Evolutionary conservation across 2,329 filamentous ascomycete species (phyloP).

Genomic region (Thielaviopsis punctulata): DNA sequence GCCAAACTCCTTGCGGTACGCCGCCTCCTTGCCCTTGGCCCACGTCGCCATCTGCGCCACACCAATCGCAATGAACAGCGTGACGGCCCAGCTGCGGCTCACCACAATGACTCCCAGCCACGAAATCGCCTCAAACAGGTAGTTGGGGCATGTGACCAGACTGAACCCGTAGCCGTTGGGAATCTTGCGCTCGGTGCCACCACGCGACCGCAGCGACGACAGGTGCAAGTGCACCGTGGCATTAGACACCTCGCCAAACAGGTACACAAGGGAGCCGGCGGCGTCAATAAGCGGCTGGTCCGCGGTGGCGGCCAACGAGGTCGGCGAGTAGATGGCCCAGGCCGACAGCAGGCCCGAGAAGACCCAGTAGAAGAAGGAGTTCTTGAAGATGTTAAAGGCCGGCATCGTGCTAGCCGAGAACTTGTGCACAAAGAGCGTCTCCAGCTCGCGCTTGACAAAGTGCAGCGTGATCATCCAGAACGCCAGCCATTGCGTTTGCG

Average conservation of each 20-base stretch:
- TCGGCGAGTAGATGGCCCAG: slow-evolving; percentile 69
- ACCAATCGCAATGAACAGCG: slow-evolving; percentile 59
- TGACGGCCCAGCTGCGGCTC: slow-evolving; percentile 61
- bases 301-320: slow-evolving; percentile 44
- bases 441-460: slow-evolving; percentile 88
- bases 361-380: slow-evolving; percentile 87
- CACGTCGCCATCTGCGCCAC: slow-evolving; percentile 67
- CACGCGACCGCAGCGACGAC: slow-evolving; percentile 56
- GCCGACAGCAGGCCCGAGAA: slow-evolving; percentile 66
- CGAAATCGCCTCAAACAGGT: slow-evolving; percentile 77
- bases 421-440: slow-evolving; percentile 87
- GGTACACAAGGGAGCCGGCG: slow-evolving; percentile 52
- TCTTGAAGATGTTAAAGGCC: slow-evolving; percentile 76
- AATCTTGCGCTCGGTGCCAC: slow-evolving; percentile 75
- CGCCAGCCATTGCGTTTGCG: slow-evolving; percentile 52
- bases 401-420: slow-evolving; percentile 96
- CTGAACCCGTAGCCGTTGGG: slow-evolving; percentile 71
- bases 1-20: slow-evolving; percentile 79
- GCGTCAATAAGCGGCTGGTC: slow-evolving; percentile 38
- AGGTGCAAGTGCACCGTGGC: slow-evolving; percentile 65
- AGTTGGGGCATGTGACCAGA: slow-evolving; percentile 89
- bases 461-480: slow-evolving; percentile 62
- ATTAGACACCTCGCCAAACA: slow-evolving; percentile 66
- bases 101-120: slow-evolving; percentile 74
- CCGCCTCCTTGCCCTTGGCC: slow-evolving; percentile 81